These are phyloP conservation scores for Phytophthora citrophthora DNA, from an alignment of 352 stramenopile genomes.

Conservation along the genomic window DNA sequence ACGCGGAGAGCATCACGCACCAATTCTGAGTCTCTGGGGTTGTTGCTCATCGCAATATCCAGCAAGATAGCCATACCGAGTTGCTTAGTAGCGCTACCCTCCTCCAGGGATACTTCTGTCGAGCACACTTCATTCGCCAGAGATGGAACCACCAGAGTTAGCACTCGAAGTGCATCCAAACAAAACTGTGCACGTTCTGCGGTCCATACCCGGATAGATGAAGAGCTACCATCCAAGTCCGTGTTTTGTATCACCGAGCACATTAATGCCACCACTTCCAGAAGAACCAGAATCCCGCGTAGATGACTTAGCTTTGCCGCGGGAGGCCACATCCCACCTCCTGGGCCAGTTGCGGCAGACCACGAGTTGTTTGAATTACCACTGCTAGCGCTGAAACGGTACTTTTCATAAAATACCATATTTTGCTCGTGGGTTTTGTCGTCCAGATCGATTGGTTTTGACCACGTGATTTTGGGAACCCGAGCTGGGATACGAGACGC, in stretches of 20 bases:
- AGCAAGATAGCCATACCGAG: slow-evolving; percentile 76
- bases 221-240: slow-evolving; percentile 61
- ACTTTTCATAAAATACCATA: slow-evolving; percentile 85
- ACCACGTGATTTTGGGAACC: slow-evolving; percentile 74
- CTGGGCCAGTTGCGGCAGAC: slow-evolving; percentile 57
- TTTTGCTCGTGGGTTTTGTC: slow-evolving; percentile 88
- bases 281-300: slow-evolving; percentile 74
- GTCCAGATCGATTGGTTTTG: slow-evolving; percentile 83
- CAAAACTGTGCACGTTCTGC: slow-evolving; percentile 83
- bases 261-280: slow-evolving; percentile 82
- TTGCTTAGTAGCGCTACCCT: slow-evolving; percentile 44
- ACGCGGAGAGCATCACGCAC: slow-evolving; percentile 77
- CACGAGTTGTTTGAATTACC: slow-evolving; percentile 55
- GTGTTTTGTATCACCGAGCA: slow-evolving; percentile 60
- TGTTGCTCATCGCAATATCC: slow-evolving; percentile 79
- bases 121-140: slow-evolving; percentile 80
- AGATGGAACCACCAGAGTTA: slow-evolving; percentile 76
- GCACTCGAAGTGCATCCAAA: slow-evolving; percentile 72
- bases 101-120: slow-evolving; percentile 68
- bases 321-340: slow-evolving; percentile 72
- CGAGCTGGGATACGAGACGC: slow-evolving; percentile 67
- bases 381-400: slow-evolving; percentile 71
- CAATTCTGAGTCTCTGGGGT: slow-evolving; percentile 73
- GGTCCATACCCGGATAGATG: slow-evolving; percentile 69
- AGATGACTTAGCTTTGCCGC: slow-evolving; percentile 79